Conservation (phyloP, 2,329 filamentous ascomycete species). For the Pseudogymnoascus sp. region DNA sequence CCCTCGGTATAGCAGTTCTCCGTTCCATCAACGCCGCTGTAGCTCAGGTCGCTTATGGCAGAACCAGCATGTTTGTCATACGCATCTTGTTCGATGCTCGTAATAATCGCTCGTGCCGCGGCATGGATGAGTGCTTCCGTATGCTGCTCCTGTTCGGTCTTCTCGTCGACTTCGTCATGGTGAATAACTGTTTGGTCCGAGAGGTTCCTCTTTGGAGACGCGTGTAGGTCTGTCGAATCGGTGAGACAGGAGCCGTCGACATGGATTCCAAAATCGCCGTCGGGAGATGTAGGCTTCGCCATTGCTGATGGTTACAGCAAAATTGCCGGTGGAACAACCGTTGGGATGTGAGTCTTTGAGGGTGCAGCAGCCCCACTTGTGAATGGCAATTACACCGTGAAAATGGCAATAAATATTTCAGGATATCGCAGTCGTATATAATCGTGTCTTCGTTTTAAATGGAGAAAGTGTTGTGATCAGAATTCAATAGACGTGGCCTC, state of each 20-base stretch:
- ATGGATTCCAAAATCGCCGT: slow-evolving; percentile 23
- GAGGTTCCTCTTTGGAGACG: slow-evolving; percentile 12
- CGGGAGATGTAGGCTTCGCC: neutral
- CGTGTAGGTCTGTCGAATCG: slow-evolving; percentile 12
- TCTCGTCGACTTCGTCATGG: slow-evolving; percentile 11
- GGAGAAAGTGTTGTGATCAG: neutral
- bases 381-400: neutral
- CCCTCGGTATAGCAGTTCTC: slow-evolving; percentile 13
- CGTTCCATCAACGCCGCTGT: slow-evolving; percentile 21
- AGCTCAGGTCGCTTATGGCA: slow-evolving; percentile 26
- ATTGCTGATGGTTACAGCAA: slow-evolving; percentile 5
- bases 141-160: slow-evolving; percentile 20
- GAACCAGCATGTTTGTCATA: slow-evolving; percentile 25
- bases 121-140: slow-evolving; percentile 46
- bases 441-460: neutral
- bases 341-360: neutral
- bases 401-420: neutral
- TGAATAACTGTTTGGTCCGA: slow-evolving; percentile 20
- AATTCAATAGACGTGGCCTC: neutral
- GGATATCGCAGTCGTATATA: neutral
- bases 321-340: slow-evolving; percentile 2
- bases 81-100: slow-evolving; percentile 35
- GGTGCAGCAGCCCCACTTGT: neutral
- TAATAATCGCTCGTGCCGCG: slow-evolving; percentile 43
- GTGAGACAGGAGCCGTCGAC: slow-evolving; percentile 23